Base-by-base conservation (phyloP, 1,139 yeast genomes). In the Blastobotrys proliferans region DNA sequence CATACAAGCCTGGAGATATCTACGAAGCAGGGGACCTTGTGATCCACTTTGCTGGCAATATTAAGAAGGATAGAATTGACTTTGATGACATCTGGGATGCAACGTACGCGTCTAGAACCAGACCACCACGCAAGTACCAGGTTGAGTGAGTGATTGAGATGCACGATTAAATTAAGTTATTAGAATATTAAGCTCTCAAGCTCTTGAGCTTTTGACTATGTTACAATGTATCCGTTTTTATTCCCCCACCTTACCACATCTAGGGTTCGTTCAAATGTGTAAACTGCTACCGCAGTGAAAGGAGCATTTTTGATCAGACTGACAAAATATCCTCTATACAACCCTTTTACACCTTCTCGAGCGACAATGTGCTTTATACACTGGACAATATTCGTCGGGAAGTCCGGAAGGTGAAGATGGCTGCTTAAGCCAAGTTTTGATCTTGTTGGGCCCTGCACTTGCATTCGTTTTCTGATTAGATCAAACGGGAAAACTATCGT, bases 401-500 rank as follows among this genome's bases (percentile, higher is more conserved):
- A 57, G 20, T 49, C 52, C 2, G 62, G 49, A n/a, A 55, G 55
- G 33, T 45, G 45, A 27, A 51, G 53, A 48, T 50, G 67, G 35
- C 46, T 44, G n/a, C n/a, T n/a, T n/a, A n/a, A n/a, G n/a, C n/a
- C n/a, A n/a, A n/a, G n/a, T n/a, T n/a, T n/a, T 44, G 29, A 54
- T 21, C 26, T 69, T 55, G 50, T 58, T 2, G 74, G 67, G 28
- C 70, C 70, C 44, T 74, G 72, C 54, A 90, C 79, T 60, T 90
- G 97, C 37, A 83, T 64, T 40, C 96, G 69, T 55, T 90, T 81
- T 27, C 97, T 70, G 4, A 90, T 60, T 0, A 95, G 78, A 60
- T 92, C 98, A 40, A 92, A 62, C 0, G 98, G 98, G 61, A 87
- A 92, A 0, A 88, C 81, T 0, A 78, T 54, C 0, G 80, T 76